These are phyloP conservation scores for Chamaenerion angustifolium DNA, from an alignment of 345 rosid genomes.

Conservation along the genomic window DNA sequence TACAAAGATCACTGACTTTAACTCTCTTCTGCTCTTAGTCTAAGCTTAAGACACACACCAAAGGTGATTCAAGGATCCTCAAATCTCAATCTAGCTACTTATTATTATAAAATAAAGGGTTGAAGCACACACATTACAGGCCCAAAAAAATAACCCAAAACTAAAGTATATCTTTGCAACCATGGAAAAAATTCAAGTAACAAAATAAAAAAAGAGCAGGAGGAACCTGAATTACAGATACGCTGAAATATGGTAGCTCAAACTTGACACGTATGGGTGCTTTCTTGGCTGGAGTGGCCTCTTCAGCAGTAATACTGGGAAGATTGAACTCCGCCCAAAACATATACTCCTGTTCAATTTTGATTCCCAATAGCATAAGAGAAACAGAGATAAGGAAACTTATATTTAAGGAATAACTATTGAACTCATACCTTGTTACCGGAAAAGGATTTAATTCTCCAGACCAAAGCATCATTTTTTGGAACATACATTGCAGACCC, in stretches of 20 bases:
- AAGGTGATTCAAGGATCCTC: no score
- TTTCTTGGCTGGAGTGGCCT: constrained; percentile 63
- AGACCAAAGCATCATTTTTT: constrained; percentile 55
- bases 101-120: no score
- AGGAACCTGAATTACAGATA: constrained; percentile 85
- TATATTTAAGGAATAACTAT: no score
- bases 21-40: no score
- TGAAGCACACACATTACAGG: no score
- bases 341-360: constrained; percentile 64
- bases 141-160: no score
- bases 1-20: not conserved
- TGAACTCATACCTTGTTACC: constrained; percentile 51
- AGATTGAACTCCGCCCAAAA: constrained; percentile 81
- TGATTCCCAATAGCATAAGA: not conserved
- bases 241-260: constrained; percentile 88
- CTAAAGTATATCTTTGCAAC: no score
- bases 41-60: no score
- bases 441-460: constrained; percentile 72
- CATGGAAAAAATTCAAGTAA: not conserved
- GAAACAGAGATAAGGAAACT: not conserved
- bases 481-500: constrained; percentile 84
- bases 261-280: constrained; percentile 93
- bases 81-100: no score
- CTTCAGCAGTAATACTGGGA: constrained; percentile 80
- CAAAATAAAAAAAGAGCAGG: not conserved